Evolutionary conservation across 176 grass and related monocot species (phyloP).

Genomic region (Thinopyrum elongatum): DNA sequence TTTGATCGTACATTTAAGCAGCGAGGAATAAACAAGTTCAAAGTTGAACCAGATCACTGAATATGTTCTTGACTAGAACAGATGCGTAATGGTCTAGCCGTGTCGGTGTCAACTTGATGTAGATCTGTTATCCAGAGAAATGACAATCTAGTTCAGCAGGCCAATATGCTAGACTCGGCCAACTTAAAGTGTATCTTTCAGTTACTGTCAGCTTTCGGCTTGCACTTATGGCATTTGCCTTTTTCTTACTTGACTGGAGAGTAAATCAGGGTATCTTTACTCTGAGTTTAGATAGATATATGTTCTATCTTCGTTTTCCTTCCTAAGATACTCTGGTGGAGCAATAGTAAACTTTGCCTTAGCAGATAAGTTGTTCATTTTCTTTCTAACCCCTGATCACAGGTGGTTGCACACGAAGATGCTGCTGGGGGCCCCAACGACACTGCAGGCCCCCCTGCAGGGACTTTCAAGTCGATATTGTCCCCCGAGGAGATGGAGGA

Average conservation of each 20-base stretch:
- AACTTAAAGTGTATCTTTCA: not conserved
- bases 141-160: not conserved
- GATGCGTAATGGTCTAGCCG: not conserved
- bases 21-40: not conserved
- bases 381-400: not conserved
- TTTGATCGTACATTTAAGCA: not conserved
- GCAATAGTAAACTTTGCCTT: not conserved
- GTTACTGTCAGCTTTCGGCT: not conserved
- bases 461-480: conserved; percentile 34
- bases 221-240: not conserved
- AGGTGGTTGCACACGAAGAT: conserved; percentile 24
- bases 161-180: not conserved
- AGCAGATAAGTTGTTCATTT: not conserved
- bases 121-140: not conserved
- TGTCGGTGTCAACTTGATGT: not conserved
- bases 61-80: not conserved
- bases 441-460: not conserved
- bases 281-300: not conserved
- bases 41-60: not conserved
- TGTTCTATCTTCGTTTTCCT: not conserved
- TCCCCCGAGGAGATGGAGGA: conserved; percentile 75
- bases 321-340: not conserved
- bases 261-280: not conserved
- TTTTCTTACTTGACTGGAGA: not conserved
- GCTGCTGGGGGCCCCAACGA: not conserved